Evolutionary conservation across 2,329 filamentous ascomycete genomes (phyloP).

Genomic region (Fusarium virguliforme): DNA sequence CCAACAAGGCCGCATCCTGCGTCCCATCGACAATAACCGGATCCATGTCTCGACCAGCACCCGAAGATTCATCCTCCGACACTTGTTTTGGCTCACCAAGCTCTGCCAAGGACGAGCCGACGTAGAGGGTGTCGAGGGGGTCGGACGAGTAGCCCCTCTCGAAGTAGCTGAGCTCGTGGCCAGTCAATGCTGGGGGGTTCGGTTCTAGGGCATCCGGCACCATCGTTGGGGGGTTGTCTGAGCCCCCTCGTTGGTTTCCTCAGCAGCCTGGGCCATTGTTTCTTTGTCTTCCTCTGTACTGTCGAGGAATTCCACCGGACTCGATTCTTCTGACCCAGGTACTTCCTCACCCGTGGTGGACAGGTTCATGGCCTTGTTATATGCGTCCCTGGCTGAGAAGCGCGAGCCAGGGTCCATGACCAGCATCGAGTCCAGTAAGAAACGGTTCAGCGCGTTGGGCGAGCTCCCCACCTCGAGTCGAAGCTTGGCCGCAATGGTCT

Average conservation of each 20-base stretch:
- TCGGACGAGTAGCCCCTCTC: background rate
- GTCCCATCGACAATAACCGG: too few species aligned
- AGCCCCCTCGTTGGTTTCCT: background rate
- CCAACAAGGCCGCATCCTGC: too few species aligned
- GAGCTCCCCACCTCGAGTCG: background rate
- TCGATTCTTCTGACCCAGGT: background rate
- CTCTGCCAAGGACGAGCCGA: background rate
- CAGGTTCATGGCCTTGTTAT: background rate
- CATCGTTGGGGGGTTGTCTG: background rate
- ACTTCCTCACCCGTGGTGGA: background rate
- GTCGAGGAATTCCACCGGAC: background rate
- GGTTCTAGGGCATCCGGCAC: background rate
- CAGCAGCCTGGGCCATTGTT: background rate
- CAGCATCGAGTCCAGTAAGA: conserved; percentile 11
- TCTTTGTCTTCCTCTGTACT: background rate
- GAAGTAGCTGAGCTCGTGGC: background rate
- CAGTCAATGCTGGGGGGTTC: background rate
- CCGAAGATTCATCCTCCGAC: background rate
- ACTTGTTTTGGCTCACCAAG: background rate
- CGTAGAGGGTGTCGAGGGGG: background rate
- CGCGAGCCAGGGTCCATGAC: conserved; percentile 10
- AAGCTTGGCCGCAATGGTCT: background rate
- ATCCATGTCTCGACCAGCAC: too few species aligned
- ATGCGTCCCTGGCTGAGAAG: conserved; percentile 14
- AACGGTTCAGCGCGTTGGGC: background rate